Conservation (phyloP, 2,329 filamentous ascomycete species). For the Davidsoniella eucalypti region DNA sequence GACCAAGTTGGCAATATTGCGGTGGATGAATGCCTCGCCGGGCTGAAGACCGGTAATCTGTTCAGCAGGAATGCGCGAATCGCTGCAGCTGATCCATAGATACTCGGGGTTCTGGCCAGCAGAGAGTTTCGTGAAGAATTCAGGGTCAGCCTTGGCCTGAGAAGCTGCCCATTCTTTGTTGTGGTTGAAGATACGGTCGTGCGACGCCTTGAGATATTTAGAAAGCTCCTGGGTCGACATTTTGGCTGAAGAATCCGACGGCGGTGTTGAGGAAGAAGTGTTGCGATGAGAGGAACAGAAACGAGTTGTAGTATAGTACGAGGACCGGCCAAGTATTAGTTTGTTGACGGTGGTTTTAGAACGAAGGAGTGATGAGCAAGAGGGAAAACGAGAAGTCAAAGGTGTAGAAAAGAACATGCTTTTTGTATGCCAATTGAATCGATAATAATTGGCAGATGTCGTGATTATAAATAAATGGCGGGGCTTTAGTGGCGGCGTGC, state of each 20-base stretch:
- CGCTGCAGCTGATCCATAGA: conserved; percentile 81
- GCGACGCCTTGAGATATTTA: conserved; percentile 42
- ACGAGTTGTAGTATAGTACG: neutral
- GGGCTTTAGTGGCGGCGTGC: too few species aligned
- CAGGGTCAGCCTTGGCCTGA: conserved; percentile 40
- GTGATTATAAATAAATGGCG: neutral
- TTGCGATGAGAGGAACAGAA: neutral
- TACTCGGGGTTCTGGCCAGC: conserved; percentile 54
- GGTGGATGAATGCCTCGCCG: conserved; percentile 87
- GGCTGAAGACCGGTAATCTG: conserved; percentile 67
- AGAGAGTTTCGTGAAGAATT: conserved; percentile 47
- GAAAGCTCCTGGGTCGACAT: conserved; percentile 4
- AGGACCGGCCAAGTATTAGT: neutral
- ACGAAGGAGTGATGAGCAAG: neutral
- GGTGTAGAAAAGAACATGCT: neutral
- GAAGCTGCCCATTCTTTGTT: conserved; percentile 49
- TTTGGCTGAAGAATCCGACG: neutral
- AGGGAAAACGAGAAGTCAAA: neutral
- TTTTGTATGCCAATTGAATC: neutral
- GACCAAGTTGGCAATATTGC: conserved; percentile 87
- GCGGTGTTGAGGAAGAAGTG: neutral
- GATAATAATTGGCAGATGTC: neutral
- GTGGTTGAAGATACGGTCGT: conserved; percentile 52
- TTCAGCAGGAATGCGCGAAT: conserved; percentile 82
- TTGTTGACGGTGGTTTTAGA: neutral